These are phyloP conservation scores for Brassica nigra DNA, from an alignment of 345 rosid genomes.

Conservation along the genomic window DNA sequence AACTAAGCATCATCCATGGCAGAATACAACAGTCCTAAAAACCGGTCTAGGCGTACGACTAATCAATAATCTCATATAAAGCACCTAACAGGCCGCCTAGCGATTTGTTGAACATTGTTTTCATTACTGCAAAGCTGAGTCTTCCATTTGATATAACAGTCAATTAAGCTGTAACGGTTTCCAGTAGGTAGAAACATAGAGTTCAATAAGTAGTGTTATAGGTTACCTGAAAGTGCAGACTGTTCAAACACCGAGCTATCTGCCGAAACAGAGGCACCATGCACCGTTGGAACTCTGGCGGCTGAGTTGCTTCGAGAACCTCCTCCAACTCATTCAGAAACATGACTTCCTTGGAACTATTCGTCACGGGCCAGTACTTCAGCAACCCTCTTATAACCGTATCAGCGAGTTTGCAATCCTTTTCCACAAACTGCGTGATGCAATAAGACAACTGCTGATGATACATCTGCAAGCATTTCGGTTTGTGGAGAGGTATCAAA, in stretches of 20 bases:
- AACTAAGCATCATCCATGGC: constrained; percentile 6
- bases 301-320: constrained; percentile 71
- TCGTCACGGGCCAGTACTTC: constrained; percentile 73
- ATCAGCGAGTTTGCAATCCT: constrained; percentile 72
- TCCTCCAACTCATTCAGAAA: constrained; percentile 73
- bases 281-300: constrained; percentile 69
- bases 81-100: neutral
- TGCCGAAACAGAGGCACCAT: constrained; percentile 68
- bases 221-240: constrained; percentile 77
- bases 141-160: constrained; percentile 9
- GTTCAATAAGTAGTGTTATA: neutral
- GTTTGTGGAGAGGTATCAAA: constrained; percentile 71
- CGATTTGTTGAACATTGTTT: neutral
- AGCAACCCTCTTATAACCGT: constrained; percentile 60
- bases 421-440: constrained; percentile 68
- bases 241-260: constrained; percentile 68
- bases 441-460: constrained; percentile 74
- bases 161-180: neutral
- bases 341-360: constrained; percentile 73
- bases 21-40: neutral
- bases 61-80: neutral
- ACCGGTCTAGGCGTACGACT: neutral
- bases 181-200: neutral
- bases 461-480: constrained; percentile 64
- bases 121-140: neutral